Base-by-base conservation (phyloP, 2,329 filamentous ascomycete genomes). In the Fusarium nelsonii region DNA sequence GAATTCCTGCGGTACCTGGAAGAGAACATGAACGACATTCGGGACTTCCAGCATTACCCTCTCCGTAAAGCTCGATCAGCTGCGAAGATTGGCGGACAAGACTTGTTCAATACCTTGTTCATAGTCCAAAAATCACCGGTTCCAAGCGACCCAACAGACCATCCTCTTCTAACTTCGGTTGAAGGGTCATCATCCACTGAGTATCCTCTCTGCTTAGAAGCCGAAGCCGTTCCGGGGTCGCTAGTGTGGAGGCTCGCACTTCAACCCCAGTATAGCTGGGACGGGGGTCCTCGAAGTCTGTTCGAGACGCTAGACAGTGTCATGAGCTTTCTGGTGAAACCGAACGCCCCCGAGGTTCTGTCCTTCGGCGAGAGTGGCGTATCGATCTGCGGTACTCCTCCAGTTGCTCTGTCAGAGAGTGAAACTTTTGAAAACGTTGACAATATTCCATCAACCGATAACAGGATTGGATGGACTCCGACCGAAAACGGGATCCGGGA, bases 171-270 rank as follows among this genome's bases (percentile, higher is more conserved):
- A 70, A 83, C 82, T 37, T 93, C 92, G 3, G 77, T 92, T 2
- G 83, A 84, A 16, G 88, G 90, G 1, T 80, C 81, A 4, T 90
- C 92, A 0, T 86, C 90, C 23, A 89, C 95, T 2, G 93, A 97
- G 68, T 97, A 94, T 76, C 90, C 92, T 0, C 80, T 97, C 5
- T 96, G 92, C 72, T 86, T 93, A 3, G 94, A 97, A 79, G 88
- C 96, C 76, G 93, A 97, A 75, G 79, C 87, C 8, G 77, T 86
- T 0, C 81, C 79, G 0, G 79, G 85, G 18, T 73, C 78, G 0
- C 76, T 97, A 2, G 65, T 88, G 0, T 96, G 94, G 90, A 89
- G 92, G 14, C 84, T 89, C 18, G 92, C 93, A 6, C 91, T 90
- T 65, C 89, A 92, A 71, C 82, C 85, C 2, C 79, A 80, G 1